A percentile compares a stretch with the other conserved stretches of the same genome.
These are phyloP conservation scores for Aspergillus hiratsukae DNA, from an alignment of 2,329 filamentous ascomycete genomes.

Conservation along the genomic window DNA sequence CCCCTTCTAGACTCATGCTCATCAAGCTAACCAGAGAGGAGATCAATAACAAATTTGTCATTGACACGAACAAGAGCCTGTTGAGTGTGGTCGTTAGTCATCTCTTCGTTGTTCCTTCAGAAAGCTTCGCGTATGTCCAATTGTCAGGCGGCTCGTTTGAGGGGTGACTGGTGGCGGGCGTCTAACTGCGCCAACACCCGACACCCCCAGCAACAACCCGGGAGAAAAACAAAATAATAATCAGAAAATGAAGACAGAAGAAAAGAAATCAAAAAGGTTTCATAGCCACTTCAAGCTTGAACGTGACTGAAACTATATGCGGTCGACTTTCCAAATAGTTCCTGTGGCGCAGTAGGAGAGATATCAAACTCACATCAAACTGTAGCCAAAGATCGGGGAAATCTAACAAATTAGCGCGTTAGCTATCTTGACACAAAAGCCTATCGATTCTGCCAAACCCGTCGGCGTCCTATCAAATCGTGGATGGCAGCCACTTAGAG, in stretches of 20 bases:
- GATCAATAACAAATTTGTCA: conserved; percentile 59
- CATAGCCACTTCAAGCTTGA: conserved; percentile 14
- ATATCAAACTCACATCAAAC: conserved; percentile 33
- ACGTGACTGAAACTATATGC: conserved; percentile 36
- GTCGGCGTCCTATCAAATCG: conserved; percentile 21
- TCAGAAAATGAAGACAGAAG: neutral
- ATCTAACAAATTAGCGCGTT: conserved; percentile 36
- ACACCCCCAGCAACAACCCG: neutral
- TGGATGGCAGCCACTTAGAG: conserved; percentile 29
- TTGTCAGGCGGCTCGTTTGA: neutral
- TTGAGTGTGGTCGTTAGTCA: conserved; percentile 11
- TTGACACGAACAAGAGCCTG: conserved; percentile 55
- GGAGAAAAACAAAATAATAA: neutral
- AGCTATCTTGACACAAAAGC: conserved; percentile 34
- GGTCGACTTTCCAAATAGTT: conserved; percentile 10
- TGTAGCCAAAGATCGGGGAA: conserved; percentile 38
- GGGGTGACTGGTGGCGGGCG: neutral
- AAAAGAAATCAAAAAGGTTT: neutral
- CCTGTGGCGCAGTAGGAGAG: conserved; percentile 21
- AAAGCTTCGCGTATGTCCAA: neutral
- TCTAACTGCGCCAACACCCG: neutral
- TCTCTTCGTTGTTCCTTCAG: neutral
- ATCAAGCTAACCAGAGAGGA: conserved; percentile 56
- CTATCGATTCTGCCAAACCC: conserved; percentile 33
- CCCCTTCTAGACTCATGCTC: conserved; percentile 55